phyloP scores from a whole-genome alignment of 176 grass and related monocot genomes.

The Bolboschoenus planiculmis region DNA sequence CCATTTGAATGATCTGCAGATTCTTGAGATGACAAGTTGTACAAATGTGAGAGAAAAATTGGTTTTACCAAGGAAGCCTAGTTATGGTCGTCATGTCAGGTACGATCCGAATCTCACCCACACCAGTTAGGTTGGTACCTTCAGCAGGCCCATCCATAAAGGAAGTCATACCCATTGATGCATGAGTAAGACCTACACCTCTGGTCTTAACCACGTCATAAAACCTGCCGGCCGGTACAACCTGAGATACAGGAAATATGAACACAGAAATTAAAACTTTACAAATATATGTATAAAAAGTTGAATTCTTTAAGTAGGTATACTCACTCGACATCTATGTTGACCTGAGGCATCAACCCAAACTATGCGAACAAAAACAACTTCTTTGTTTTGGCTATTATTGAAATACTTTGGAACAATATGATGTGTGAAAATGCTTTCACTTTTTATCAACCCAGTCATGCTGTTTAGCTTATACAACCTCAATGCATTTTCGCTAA shows the following conservation, averaged over 20 bases:
- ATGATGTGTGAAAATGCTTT: conserved; percentile 14
- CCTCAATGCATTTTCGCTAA: conserved; percentile 73
- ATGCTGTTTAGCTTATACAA: conserved; percentile 68
- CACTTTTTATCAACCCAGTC: conserved; percentile 31
- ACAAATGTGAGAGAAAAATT: conserved; percentile 17
- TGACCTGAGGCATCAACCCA: conserved; percentile 90
- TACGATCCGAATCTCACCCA: conserved; percentile 80
- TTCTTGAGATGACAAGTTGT: neutral
- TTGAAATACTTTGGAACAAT: conserved; percentile 26
- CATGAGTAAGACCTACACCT: conserved; percentile 76
- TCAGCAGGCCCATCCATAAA: conserved; percentile 76
- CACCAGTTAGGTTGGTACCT: conserved; percentile 76
- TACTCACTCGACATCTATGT: conserved; percentile 88
- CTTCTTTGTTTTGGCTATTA: conserved; percentile 18
- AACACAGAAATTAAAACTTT: conserved; percentile 7
- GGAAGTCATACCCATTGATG: conserved; percentile 74
- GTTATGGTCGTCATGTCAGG: conserved; percentile 78
- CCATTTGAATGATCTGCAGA: neutral
- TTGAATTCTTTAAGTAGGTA: neutral
- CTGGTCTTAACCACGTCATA: conserved; percentile 65
- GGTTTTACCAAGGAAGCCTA: conserved; percentile 78
- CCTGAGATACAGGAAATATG: conserved; percentile 37
- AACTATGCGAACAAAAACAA: conserved; percentile 77
- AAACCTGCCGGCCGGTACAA: conserved; percentile 70
- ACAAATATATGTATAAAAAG: neutral